These are phyloP conservation scores for Elsinoe batatas DNA, from an alignment of 2,329 filamentous ascomycete genomes.

Conservation along the genomic window DNA sequence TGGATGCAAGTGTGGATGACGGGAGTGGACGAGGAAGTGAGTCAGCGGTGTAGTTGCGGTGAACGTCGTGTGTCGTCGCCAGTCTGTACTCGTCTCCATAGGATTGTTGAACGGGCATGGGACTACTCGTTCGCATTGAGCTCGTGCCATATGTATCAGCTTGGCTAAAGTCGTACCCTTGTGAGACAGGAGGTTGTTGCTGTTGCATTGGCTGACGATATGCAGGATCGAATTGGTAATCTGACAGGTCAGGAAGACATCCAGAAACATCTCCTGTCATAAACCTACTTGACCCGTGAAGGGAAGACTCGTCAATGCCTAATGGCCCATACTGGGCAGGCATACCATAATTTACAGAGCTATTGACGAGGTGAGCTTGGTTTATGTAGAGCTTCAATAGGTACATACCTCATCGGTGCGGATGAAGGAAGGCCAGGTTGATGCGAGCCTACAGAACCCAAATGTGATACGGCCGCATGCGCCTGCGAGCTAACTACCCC, in stretches of 20 bases:
- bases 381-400: not conserved
- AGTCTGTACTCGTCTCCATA: conserved; percentile 12
- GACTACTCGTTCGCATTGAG: conserved; percentile 11
- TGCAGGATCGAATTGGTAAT: conserved; percentile 5
- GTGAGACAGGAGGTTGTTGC: conserved; percentile 7
- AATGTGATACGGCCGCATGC: not conserved
- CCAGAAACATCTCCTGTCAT: not conserved
- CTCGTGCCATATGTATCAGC: conserved; percentile 4
- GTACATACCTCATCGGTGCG: not conserved
- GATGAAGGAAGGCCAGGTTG: not conserved
- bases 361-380: not conserved
- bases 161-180: conserved; percentile 7
- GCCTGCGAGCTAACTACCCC: not conserved
- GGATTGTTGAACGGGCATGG: conserved; percentile 6
- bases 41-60: not conserved
- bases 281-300: conserved; percentile 5
- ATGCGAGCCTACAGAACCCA: not conserved
- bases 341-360: conserved; percentile 11
- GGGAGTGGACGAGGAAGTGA: conserved; percentile 1
- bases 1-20: conserved; percentile 3
- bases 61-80: not conserved
- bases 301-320: conserved; percentile 11
- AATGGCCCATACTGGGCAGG: conserved; percentile 9
- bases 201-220: conserved; percentile 11
- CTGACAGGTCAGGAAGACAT: not conserved